Evolutionary conservation across 2,329 filamentous ascomycete species (phyloP).

Genomic region (Scortechinia acanthostroma): DNA sequence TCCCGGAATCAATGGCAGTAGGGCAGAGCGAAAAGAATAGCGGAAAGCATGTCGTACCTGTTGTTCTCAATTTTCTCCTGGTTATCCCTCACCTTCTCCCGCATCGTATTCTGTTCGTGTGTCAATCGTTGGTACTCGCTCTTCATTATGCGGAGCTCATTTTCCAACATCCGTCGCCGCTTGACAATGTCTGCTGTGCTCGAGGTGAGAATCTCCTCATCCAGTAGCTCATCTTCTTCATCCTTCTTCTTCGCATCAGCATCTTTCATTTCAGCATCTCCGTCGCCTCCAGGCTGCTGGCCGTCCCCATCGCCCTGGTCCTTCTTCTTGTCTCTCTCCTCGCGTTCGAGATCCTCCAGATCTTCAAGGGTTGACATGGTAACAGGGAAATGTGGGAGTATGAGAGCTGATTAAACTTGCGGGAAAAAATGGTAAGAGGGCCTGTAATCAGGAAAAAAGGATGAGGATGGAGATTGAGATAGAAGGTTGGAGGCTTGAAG

Average conservation of each 20-base stretch:
- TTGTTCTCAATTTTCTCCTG: constrained; percentile 77
- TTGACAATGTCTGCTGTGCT: constrained; percentile 71
- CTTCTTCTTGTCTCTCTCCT: constrained; percentile 40
- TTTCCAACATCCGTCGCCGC: constrained; percentile 65
- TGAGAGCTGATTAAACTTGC: background rate
- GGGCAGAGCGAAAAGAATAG: no score
- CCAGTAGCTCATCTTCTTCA: constrained; percentile 54
- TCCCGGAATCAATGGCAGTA: no score
- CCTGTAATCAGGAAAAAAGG: background rate
- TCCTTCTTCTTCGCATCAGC: constrained; percentile 28
- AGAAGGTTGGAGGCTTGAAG: background rate
- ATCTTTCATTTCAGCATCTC: constrained; percentile 67
- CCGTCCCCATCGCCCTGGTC: constrained; percentile 43
- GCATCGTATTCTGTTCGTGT: constrained; percentile 70
- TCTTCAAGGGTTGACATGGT: constrained; percentile 66
- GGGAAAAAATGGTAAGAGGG: no score
- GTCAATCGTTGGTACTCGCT: constrained; percentile 68
- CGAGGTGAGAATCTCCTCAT: constrained; percentile 66
- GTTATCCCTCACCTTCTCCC: constrained; percentile 76
- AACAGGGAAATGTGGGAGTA: background rate
- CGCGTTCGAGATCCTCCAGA: constrained; percentile 63
- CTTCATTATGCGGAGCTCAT: constrained; percentile 74
- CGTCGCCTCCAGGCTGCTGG: constrained; percentile 44
- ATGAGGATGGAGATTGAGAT: background rate
- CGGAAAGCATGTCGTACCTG: constrained; percentile 52